Base-by-base conservation (phyloP, 2,329 filamentous ascomycete species). In the Podosphaera aphanis region DNA sequence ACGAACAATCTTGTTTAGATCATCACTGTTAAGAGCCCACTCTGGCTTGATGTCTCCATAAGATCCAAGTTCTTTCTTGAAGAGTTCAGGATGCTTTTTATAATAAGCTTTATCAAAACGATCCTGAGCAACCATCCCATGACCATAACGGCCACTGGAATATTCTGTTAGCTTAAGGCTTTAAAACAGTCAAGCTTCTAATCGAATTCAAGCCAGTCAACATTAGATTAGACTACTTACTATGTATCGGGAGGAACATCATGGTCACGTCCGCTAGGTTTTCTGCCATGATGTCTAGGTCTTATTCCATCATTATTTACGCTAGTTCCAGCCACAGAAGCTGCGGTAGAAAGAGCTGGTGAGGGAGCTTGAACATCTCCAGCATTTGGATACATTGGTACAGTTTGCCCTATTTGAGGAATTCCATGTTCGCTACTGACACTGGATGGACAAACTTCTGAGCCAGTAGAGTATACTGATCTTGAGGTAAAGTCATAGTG, bases 341-440 rank as follows among this genome's bases (percentile, higher is more conserved):
- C 53, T 20, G 52, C 50, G 5, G 49, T 37, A 41, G 52, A 53
- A 7, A 77, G 79, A 2, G 76, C 73, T 1, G 86, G 85, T 2
- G 86, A 90, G 2, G 90, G 90, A 13, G 90, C 90, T 64, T 98
- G 90, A 8, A 95, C 90, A 59, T 95, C 88, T 50, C 90, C 90
- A 38, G 90, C 83, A 59, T 90, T 75, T 45, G 79, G 81, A 59
- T 90, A 80, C 83, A 98, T 90, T 43, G 90, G 90, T 35, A 98
- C 88, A 57, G 86, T 80, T 56, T 83, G 75, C 42, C 88, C 88
- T 53, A 94, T 90, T 59, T 92, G 83, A 2, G 86, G 86, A 55
- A 94, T 93, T 19, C 86, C 88, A 46, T 85, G 77, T 51, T 90
- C 82, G 40, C 88, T 81, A 36, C 63, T 58, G 51, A 77, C 66